Conservation (phyloP, 306 rosid genomes). For the Gastrolobium bilobum region DNA sequence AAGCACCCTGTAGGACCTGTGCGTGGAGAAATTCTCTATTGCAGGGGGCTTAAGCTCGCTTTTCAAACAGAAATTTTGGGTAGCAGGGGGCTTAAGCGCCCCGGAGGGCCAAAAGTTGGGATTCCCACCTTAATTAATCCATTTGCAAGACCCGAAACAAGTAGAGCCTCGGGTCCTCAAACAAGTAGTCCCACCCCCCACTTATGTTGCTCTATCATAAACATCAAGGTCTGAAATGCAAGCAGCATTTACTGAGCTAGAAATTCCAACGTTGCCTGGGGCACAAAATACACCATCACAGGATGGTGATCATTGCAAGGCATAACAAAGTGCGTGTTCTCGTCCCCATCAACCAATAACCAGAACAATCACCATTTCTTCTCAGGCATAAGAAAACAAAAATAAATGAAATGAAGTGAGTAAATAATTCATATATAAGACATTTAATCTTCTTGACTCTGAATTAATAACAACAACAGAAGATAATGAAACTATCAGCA, state of each 20-base stretch:
- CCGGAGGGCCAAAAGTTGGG: constrained; percentile 96
- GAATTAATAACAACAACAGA: not conserved
- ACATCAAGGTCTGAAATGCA: constrained; percentile 81
- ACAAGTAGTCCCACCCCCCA: constrained; percentile 89
- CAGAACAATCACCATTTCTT: constrained; percentile 66
- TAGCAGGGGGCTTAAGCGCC: no score
- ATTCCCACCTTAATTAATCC: constrained; percentile 76
- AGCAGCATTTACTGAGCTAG: constrained; percentile 79
- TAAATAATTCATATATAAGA: not conserved
- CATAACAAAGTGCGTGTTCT: constrained; percentile 98
- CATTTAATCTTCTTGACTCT: constrained; percentile 14
- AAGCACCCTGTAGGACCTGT: no score
- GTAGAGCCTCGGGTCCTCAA: constrained; percentile 96
- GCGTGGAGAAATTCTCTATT: no score
- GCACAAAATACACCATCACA: constrained; percentile 82
- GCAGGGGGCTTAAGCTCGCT: no score
- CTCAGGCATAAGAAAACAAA: constrained; percentile 41
- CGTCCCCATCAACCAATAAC: constrained; percentile 98
- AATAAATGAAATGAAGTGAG: constrained; percentile 21
- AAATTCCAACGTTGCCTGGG: constrained; percentile 95
- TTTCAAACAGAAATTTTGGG: no score
- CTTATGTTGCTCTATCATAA: no score
- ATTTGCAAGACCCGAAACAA: constrained; percentile 85
- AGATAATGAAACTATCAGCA: not conserved
- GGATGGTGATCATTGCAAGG: constrained; percentile 83